Evolutionary conservation across 192 early-diverging fungal genomes (phyloP).

Genomic region (Obelidium mucronatum): DNA sequence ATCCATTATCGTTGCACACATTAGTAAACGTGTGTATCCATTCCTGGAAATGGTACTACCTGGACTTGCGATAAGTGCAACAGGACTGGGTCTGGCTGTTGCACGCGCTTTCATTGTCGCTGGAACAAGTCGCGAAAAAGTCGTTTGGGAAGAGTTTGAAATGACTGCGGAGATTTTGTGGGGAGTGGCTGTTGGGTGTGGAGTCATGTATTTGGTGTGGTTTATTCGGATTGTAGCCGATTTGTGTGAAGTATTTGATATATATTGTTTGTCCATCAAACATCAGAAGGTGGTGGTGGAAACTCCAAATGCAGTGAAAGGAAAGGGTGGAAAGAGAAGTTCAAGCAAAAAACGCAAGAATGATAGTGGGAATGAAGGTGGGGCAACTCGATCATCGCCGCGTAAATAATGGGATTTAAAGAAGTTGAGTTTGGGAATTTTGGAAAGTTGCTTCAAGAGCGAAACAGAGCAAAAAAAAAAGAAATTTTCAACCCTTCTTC

Average conservation of each 20-base stretch:
- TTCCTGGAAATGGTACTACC: conserved; percentile 62
- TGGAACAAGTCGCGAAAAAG: neutral
- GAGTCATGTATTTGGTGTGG: conserved; percentile 44
- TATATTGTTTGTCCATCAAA: conserved; percentile 44
- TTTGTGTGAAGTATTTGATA: conserved; percentile 57
- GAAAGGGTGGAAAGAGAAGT: neutral
- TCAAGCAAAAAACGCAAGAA: too few species aligned
- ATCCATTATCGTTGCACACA: conserved; percentile 86
- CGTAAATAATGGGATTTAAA: too few species aligned
- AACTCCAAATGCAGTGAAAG: neutral
- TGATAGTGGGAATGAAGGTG: too few species aligned
- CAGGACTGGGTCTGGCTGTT: conserved; percentile 22
- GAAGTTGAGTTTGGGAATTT: too few species aligned
- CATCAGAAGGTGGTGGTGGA: neutral
- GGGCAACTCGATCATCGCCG: too few species aligned
- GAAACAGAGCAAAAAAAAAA: too few species aligned
- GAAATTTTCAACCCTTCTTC: too few species aligned
- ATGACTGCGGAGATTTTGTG: conserved; percentile 46
- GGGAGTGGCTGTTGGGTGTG: conserved; percentile 28
- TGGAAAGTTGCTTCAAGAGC: too few species aligned
- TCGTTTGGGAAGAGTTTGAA: conserved; percentile 25
- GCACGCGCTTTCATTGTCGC: neutral
- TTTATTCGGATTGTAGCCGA: conserved; percentile 44
- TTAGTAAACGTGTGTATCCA: conserved; percentile 84
- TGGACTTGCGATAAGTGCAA: neutral